Percentiles rank a stretch among this genome's conserved stretches.
Evolutionary conservation across 805 yeast species (phyloP).

Genomic region (Saccharomycopsis guyanensis): DNA sequence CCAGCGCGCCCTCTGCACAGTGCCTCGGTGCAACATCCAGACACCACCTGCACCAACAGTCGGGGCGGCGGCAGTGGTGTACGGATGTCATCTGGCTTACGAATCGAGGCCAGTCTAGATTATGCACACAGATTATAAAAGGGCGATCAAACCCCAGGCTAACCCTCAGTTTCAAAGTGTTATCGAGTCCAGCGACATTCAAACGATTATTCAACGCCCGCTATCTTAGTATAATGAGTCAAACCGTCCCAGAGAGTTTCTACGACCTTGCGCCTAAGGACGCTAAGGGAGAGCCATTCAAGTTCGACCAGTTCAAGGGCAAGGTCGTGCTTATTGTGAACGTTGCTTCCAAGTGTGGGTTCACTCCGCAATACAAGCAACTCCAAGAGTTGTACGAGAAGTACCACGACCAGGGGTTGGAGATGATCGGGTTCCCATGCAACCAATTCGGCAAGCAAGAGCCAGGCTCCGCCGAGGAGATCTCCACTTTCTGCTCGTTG

Average conservation of each 20-base stretch:
- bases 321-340: constrained; percentile 80
- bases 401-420: constrained; percentile 59
- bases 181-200: no score
- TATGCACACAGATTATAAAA: background rate
- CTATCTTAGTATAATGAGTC: background rate
- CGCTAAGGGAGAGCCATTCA: constrained; percentile 48
- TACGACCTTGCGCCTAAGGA: constrained; percentile 64
- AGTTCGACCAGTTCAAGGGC: constrained; percentile 58
- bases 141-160: no score
- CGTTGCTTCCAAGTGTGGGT: constrained; percentile 83
- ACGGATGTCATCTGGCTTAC: background rate
- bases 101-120: background rate
- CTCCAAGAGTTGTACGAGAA: constrained; percentile 62
- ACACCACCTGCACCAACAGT: no score
- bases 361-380: constrained; percentile 73
- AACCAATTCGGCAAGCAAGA: constrained; percentile 83
- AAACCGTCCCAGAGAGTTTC: constrained; percentile 28
- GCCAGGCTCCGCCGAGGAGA: constrained; percentile 63
- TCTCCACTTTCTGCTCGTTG: constrained; percentile 63
- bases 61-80: no score
- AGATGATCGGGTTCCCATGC: constrained; percentile 79
- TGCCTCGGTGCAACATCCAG: no score
- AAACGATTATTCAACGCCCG: no score
- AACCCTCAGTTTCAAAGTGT: no score
- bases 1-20: no score